Base-by-base conservation (phyloP, 2,329 filamentous ascomycete genomes). In the Pyrenophora graminea region DNA sequence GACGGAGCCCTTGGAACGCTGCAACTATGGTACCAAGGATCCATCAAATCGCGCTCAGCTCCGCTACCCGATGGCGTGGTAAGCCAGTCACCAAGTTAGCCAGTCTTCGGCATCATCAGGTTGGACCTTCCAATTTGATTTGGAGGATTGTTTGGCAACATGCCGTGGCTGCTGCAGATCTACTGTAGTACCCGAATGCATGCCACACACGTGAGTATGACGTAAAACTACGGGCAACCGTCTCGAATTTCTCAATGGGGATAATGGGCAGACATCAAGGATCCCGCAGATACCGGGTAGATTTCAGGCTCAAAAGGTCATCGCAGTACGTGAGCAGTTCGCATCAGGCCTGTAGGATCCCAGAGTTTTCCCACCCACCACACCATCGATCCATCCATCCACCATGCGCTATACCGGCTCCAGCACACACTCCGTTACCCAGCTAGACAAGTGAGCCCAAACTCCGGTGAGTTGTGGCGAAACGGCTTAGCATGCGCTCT, bases 51-150 rank as follows among this genome's bases (percentile, higher is more conserved):
- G 53, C 53, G 53, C 56, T 51, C 19, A 49, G 32, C 53, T 54
- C 56, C 56, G 56, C 39, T 33, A 30, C 38, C 53, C 53, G 48
- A 49, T 51, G 44, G 40, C 32, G 18, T 47, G 53, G 48, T 41
- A 45, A 30, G 43, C 55, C 31, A 41, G 39, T 44, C 38, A 45
- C 33, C 39, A 19, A 47, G 45, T 49, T 32, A 23, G 41, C 21
- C 39, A 38, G 9, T 10, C 41, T 30, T 36, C 32, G 21, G 27
- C 37, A 49, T 33, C 25, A 30, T 19, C 50, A 45, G 41, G 32
- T 30, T 17, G 32, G 15, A 31, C 41, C 21, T 39, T 13, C n/a
- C 41, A 1, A 27, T 40, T 34, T 30, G 27, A 30, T 9, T 12
- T 34, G 41, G 36, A 39, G 30, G 30, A 39, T 27, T 13, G 15